phyloP scores from a whole-genome alignment of 1,284 basidiomycete species.

The Agaricales sp. region DNA sequence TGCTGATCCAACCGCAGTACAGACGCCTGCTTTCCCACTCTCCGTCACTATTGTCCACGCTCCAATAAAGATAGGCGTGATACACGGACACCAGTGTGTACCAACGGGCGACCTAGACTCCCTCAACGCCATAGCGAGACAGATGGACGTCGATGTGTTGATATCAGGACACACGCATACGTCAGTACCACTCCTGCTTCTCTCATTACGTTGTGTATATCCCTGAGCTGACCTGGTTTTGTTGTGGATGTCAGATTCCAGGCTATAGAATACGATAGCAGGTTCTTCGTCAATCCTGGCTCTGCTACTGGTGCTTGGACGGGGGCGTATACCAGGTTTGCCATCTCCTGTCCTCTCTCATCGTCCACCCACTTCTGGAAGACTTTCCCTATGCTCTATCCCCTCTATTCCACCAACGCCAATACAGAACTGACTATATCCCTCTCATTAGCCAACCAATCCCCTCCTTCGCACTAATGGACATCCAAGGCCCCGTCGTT shows the following conservation, averaged over 20 bases:
- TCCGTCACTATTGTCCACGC: constrained; percentile 78
- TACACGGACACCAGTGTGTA: constrained; percentile 93
- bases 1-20: constrained; percentile 14
- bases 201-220: not conserved
- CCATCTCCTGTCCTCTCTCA: constrained; percentile 7
- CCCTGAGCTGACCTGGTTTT: not conserved
- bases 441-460: constrained; percentile 40
- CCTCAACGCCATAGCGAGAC: constrained; percentile 77
- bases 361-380: not conserved
- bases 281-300: constrained; percentile 96
- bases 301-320: constrained; percentile 94
- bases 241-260: constrained; percentile 92
- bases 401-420: too few relatives aligned
- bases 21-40: constrained; percentile 69
- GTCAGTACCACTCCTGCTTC: constrained; percentile 34
- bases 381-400: not conserved
- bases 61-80: constrained; percentile 86
- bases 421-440: not conserved
- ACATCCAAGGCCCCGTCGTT: constrained; percentile 89
- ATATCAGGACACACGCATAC: constrained; percentile 91
- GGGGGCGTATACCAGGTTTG: constrained; percentile 60
- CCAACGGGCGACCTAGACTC: constrained; percentile 90
- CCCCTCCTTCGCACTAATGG: constrained; percentile 88
- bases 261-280: constrained; percentile 82
- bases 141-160: constrained; percentile 97